Evolutionary conservation across 176 grass and related monocot genomes (phyloP).

Genomic region (Oryza glumipatula): DNA sequence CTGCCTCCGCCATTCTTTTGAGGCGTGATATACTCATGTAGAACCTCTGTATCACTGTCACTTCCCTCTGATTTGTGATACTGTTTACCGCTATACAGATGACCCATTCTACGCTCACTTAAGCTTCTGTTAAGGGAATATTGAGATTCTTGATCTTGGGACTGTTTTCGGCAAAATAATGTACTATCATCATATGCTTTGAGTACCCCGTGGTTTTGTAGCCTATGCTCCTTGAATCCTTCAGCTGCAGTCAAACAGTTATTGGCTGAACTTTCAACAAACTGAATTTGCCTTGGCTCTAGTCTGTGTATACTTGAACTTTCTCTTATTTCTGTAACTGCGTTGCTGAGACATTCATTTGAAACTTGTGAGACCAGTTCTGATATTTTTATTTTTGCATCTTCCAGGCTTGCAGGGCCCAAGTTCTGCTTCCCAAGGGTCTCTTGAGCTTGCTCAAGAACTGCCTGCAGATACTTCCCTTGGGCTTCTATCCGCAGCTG

Average conservation of each 20-base stretch:
- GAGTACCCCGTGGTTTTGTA: constrained; percentile 42
- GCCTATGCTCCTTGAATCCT: constrained; percentile 69
- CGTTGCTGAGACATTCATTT: constrained; percentile 70
- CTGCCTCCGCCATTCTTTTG: constrained; percentile 55
- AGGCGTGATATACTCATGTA: constrained; percentile 36
- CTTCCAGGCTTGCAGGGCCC: constrained; percentile 65
- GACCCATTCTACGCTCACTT: constrained; percentile 43
- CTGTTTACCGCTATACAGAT: constrained; percentile 36
- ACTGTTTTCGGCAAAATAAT: constrained; percentile 44
- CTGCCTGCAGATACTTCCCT: constrained; percentile 91
- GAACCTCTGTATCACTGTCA: constrained; percentile 41
- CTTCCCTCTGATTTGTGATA: constrained; percentile 39
- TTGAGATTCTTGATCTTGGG: constrained; percentile 40
- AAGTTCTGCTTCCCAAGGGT: constrained; percentile 78
- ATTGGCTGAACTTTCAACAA: constrained; percentile 64
- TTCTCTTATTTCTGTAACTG: constrained; percentile 47
- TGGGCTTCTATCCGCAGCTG: constrained; percentile 91
- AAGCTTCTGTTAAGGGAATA: constrained; percentile 53
- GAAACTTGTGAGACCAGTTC: constrained; percentile 75
- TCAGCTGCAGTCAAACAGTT: constrained; percentile 61
- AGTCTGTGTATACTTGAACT: constrained; percentile 54
- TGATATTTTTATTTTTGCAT: constrained; percentile 80
- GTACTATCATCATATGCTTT: constrained; percentile 58
- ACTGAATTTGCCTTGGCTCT: constrained; percentile 57
- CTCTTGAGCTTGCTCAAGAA: constrained; percentile 95